A percentile compares a stretch with the other conserved stretches of the same genome.
Conservation (phyloP, 495 filamentous ascomycete genomes). For the Lophiostoma macrostomum region DNA sequence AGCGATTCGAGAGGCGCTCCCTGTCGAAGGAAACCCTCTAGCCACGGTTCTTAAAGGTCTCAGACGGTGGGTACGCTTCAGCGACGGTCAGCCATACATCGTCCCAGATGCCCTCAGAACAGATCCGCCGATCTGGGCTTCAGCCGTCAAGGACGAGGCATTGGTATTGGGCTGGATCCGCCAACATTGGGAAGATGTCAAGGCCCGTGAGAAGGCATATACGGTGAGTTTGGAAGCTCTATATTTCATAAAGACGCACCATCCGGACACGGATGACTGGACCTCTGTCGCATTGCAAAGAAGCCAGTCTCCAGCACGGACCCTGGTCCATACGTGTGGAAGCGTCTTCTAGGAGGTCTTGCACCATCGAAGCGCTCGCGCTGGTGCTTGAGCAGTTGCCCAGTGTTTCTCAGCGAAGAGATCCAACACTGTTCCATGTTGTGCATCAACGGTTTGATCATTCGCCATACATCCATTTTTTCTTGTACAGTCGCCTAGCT, state of each 20-base stretch:
- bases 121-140: conserved; percentile 9
- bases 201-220: conserved; percentile 11
- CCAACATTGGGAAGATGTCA: conserved; percentile 20
- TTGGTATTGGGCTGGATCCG: conserved; percentile 18
- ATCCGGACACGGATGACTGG: background rate
- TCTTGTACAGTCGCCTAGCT: no score
- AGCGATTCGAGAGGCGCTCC: conserved; percentile 19
- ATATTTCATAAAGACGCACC: background rate
- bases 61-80: conserved; percentile 26
- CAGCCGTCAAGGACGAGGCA: background rate
- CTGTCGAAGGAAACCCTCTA: conserved; percentile 7
- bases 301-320: no score
- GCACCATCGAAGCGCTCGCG: no score
- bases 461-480: no score
- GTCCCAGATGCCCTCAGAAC: background rate
- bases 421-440: no score
- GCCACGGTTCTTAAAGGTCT: conserved; percentile 19
- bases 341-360: no score
- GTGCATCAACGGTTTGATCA: no score
- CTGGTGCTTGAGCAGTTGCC: no score
- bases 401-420: no score
- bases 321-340: no score
- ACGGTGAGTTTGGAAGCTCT: background rate
- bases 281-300: no score
- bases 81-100: conserved; percentile 24